phyloP scores from a whole-genome alignment of 345 rosid genomes.

The Lenwebbia sp. region DNA sequence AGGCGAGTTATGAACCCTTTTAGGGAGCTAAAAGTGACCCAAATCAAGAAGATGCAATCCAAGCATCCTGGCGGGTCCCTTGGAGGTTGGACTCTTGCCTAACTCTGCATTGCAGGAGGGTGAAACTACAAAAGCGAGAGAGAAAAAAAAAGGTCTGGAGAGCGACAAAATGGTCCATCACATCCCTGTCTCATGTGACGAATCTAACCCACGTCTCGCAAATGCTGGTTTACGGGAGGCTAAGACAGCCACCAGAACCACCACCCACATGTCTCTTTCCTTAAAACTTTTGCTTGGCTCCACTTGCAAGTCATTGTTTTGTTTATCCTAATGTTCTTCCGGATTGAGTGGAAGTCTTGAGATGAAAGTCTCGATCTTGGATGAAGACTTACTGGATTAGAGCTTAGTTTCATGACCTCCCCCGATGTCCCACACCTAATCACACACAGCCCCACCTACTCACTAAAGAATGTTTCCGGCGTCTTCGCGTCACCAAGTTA shows the following conservation, averaged over 20 bases:
- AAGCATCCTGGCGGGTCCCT: neutral
- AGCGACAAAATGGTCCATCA: slow-evolving; percentile 15
- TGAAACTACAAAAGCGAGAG: neutral
- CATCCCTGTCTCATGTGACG: slow-evolving; percentile 16
- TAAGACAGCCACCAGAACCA: neutral
- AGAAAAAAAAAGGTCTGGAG: slow-evolving; percentile 1
- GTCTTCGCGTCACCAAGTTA: neutral
- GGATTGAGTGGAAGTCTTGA: neutral
- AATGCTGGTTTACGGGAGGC: neutral
- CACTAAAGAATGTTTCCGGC: neutral
- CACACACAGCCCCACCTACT: neutral
- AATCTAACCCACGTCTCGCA: neutral
- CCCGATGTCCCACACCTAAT: neutral
- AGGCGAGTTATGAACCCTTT: neutral
- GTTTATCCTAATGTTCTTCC: neutral
- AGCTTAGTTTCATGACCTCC: neutral
- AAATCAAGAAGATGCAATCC: slow-evolving; percentile 4
- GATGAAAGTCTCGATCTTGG: neutral
- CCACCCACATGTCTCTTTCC: neutral
- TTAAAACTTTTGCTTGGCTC: neutral
- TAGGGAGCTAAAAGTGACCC: slow-evolving; percentile 8
- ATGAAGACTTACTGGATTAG: neutral
- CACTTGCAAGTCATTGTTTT: neutral
- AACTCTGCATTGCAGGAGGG: slow-evolving; percentile 6
- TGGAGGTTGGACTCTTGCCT: slow-evolving; percentile 17